Base-by-base conservation (phyloP, 208 protist genomes). In the Eutreptiella sp. region DNA sequence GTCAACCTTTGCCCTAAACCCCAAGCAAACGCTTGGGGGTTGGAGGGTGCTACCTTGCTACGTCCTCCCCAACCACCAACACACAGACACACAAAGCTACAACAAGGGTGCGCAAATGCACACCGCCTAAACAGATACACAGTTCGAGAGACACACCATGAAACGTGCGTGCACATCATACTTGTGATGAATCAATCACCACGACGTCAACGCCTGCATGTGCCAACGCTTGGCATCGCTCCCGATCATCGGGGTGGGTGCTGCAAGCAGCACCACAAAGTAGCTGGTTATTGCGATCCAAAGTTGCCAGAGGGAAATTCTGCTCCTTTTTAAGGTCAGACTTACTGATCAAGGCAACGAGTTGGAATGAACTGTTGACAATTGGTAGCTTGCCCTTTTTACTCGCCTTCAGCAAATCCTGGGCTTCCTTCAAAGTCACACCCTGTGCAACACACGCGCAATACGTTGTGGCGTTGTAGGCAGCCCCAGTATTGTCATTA, bases 301-400 rank as follows among this genome's bases (percentile, higher is more conserved):
- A 66, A 31, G 80, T 88, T 67, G 79, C 83, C 70, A 88, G 53
- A 4, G 83, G 86, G 64, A 80, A 89, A 52, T 73, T 48, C 27
- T 82, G 83, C n/a, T 81, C 78, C 29, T 80, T 79, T 43, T 82
- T 80, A 28, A 83, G 80, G 63, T 92, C 81, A 52, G 81, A 81
- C 47, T 83, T 76, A 33, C 83, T 88, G 71, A 84, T 90, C 27
- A 96, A 79, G 38, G 87, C 89, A 21, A 93, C 76, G 5, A 97
- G 84, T 32, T 92, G 75, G 55, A 79, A 84, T 0, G 77, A 53
- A 32, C 92, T 82, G 72, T 97, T 92, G 24, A 98, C 73, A 21
- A 98, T 90, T 11, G 94, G 95, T 23, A 98, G 80, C 77, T 98
- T 98, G 19, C 88, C 89, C 65, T 87, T 88, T 52, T 77, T 85